A percentile compares a stretch with the other conserved stretches of the same genome.
phyloP scores from a whole-genome alignment of 208 protist species.

The Trypanosoma vivax region DNA sequence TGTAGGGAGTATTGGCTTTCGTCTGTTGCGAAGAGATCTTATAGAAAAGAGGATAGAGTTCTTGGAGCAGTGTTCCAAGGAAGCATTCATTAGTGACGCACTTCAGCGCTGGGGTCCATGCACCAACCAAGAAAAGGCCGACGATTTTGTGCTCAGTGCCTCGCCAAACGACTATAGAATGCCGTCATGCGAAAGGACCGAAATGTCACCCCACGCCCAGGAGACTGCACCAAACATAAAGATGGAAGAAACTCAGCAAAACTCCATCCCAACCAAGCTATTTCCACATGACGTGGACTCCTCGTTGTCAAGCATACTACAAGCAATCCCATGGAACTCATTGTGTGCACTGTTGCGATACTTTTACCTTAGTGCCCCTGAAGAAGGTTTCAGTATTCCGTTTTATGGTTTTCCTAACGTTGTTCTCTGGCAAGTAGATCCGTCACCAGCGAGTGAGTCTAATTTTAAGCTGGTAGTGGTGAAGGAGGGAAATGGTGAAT shows the following conservation, averaged over 20 bases:
- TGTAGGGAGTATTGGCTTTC: conserved; percentile 27
- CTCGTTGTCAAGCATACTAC: conserved; percentile 50
- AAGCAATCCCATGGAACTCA: conserved; percentile 32
- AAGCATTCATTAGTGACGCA: conserved; percentile 30
- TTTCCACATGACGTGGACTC: too few relatives aligned
- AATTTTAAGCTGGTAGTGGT: conserved; percentile 71
- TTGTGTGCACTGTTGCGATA: conserved; percentile 54
- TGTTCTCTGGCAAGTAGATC: conserved; percentile 41
- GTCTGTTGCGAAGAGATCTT: conserved; percentile 25
- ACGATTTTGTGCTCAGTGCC: background rate
- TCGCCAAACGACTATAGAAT: background rate
- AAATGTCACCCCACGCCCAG: too few relatives aligned
- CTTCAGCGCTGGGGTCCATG: conserved; percentile 10
- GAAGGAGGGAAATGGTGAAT: conserved; percentile 59
- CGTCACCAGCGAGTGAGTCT: background rate
- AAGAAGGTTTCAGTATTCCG: conserved; percentile 38
- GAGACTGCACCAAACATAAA: too few relatives aligned
- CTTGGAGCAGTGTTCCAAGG: conserved; percentile 40
- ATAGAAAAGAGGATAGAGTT: conserved; percentile 39
- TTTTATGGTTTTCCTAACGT: conserved; percentile 81
- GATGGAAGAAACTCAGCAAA: too few relatives aligned
- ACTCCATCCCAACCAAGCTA: too few relatives aligned
- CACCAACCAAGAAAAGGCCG: background rate
- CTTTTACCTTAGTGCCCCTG: conserved; percentile 36
- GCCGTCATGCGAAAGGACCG: too few relatives aligned